These are phyloP conservation scores for Thinopyrum elongatum DNA, from an alignment of 176 grass and related monocot species.

Conservation along the genomic window DNA sequence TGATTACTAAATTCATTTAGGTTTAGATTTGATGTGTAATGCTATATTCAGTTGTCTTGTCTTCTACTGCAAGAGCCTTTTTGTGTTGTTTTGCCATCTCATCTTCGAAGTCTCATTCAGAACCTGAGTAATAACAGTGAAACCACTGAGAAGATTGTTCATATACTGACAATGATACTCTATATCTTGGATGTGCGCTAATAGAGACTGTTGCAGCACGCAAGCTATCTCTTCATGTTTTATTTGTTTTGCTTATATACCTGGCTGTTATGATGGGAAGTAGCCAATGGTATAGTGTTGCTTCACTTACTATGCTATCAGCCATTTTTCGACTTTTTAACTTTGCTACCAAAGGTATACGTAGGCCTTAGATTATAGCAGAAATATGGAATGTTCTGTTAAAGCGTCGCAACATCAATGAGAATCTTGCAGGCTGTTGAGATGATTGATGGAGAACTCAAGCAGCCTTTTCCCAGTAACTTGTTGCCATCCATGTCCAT, in stretches of 20 bases:
- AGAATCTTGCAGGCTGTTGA: too few species aligned
- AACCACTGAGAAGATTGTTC: slow-evolving; percentile 66
- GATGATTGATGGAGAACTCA: too few species aligned
- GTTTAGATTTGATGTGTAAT: background rate
- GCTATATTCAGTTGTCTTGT: background rate
- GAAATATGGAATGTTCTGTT: background rate
- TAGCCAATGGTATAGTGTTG: background rate
- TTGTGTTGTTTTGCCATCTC: slow-evolving; percentile 66
- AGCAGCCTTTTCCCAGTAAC: too few species aligned
- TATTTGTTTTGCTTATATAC: background rate
- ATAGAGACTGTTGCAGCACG: slow-evolving; percentile 89
- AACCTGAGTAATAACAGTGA: slow-evolving; percentile 69
- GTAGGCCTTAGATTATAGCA: too few species aligned
- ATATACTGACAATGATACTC: slow-evolving; percentile 82
- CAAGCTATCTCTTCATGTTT: slow-evolving; percentile 52
- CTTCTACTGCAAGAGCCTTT: slow-evolving; percentile 70
- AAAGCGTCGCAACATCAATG: too few species aligned
- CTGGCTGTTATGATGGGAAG: background rate
- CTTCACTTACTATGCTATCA: background rate
- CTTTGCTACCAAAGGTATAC: background rate
- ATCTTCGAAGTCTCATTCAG: slow-evolving; percentile 80
- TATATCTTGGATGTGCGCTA: slow-evolving; percentile 91
- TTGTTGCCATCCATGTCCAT: too few species aligned
- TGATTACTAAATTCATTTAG: background rate
- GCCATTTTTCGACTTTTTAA: background rate